A percentile compares a stretch with the other conserved stretches of the same genome.
Evolutionary conservation across 805 yeast genomes (phyloP).

Genomic region (Spencermartinsiella europaea): DNA sequence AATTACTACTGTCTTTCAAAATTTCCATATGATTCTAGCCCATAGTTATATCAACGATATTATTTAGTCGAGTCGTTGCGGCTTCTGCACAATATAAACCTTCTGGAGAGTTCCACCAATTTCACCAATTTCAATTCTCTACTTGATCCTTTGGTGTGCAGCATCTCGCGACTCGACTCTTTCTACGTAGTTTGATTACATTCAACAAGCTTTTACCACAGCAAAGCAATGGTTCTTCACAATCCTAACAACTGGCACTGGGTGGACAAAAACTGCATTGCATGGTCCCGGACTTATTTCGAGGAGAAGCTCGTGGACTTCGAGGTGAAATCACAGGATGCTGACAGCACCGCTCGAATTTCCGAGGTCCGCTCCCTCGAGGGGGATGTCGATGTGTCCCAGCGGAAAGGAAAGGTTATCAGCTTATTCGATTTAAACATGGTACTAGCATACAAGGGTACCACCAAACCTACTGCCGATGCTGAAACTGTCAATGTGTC

Average conservation of each 20-base stretch:
- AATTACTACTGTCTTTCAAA: too few species aligned
- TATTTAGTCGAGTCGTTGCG: too few species aligned
- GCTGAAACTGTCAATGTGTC: constrained; percentile 39
- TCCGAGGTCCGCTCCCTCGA: constrained; percentile 56
- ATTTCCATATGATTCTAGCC: too few species aligned
- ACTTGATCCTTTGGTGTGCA: too few species aligned
- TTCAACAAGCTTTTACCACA: too few species aligned
- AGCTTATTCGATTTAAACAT: constrained; percentile 79
- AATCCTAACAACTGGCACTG: constrained; percentile 99
- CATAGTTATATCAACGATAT: too few species aligned
- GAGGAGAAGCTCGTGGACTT: constrained; percentile 49
- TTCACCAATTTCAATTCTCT: too few species aligned
- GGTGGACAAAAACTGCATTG: constrained; percentile 96
- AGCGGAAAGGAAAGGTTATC: constrained; percentile 94
- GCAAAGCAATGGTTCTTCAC: constrained; percentile 78
- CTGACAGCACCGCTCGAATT: constrained; percentile 32
- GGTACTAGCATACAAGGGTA: constrained; percentile 54
- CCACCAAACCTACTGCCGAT: constrained; percentile 19
- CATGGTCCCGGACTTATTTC: constrained; percentile 83
- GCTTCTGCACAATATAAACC: too few species aligned
- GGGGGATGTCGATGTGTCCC: constrained; percentile 97
- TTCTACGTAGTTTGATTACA: too few species aligned
- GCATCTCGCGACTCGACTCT: too few species aligned
- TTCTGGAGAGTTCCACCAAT: too few species aligned
- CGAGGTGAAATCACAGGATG: constrained; percentile 35